A percentile compares a stretch with the other conserved stretches of the same genome.
phyloP scores from a whole-genome alignment of 2,329 filamentous ascomycete species.

The Monosporascus sp. region DNA sequence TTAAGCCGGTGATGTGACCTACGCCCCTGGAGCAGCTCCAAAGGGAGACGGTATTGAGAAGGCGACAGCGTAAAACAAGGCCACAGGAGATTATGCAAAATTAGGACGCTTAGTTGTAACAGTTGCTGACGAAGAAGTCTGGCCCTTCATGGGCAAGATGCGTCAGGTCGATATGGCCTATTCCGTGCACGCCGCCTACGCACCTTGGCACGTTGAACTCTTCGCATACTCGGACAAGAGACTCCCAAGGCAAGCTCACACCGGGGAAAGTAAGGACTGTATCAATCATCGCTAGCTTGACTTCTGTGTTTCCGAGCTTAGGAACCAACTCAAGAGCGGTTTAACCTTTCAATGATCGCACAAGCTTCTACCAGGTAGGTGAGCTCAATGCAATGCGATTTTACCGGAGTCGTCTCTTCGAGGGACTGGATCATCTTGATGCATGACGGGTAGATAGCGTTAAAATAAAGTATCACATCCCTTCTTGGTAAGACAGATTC shows the following conservation, averaged over 20 bases:
- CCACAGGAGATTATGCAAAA: neutral
- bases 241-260: slow-evolving; percentile 64
- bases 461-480: slow-evolving; percentile 64
- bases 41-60: neutral
- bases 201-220: slow-evolving; percentile 56
- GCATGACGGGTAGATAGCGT: slow-evolving; percentile 62
- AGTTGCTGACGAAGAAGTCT: slow-evolving; percentile 70
- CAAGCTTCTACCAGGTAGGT: slow-evolving; percentile 56
- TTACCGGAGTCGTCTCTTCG: slow-evolving; percentile 47
- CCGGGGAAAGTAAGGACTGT: slow-evolving; percentile 64
- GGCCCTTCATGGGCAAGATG: slow-evolving; percentile 52
- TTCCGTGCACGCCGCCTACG: slow-evolving; percentile 65
- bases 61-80: neutral
- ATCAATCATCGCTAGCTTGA: slow-evolving; percentile 64
- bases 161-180: slow-evolving; percentile 62
- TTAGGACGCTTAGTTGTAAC: slow-evolving; percentile 49
- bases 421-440: slow-evolving; percentile 58
- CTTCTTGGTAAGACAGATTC: slow-evolving; percentile 53
- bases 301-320: slow-evolving; percentile 44
- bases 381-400: slow-evolving; percentile 43
- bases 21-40: neutral
- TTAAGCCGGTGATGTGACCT: slow-evolving; percentile 6
- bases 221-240: slow-evolving; percentile 50
- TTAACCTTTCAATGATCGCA: slow-evolving; percentile 50
- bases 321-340: slow-evolving; percentile 41